These are phyloP conservation scores for Marasmius oreades DNA, from an alignment of 1,284 basidiomycete genomes.

Conservation along the genomic window DNA sequence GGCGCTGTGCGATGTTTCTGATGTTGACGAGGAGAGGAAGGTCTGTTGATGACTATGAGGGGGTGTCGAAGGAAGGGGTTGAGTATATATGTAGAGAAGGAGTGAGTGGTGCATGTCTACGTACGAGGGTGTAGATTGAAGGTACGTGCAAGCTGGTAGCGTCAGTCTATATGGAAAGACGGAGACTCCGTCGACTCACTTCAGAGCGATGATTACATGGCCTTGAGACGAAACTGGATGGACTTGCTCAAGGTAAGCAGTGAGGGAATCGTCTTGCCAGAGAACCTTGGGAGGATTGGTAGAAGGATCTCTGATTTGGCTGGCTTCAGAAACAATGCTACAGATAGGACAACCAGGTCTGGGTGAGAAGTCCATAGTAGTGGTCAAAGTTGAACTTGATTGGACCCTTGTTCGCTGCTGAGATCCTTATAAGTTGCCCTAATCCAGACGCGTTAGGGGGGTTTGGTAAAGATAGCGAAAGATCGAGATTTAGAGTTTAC, in stretches of 20 bases:
- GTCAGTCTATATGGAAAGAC: constrained; percentile 9
- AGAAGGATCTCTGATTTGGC: constrained; percentile 28
- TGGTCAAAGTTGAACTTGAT: constrained; percentile 2
- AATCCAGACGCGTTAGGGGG: too few species aligned
- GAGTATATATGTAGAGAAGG: constrained; percentile 1
- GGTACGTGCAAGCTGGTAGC: constrained; percentile 65
- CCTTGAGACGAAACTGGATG: constrained; percentile 67
- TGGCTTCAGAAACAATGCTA: constrained; percentile 59
- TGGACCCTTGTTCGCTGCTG: constrained; percentile 5
- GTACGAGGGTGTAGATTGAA: constrained; percentile 67
- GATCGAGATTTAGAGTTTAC: too few species aligned
- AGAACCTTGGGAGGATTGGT: constrained; percentile 51
- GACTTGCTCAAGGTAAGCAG: constrained; percentile 62
- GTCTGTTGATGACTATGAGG: constrained; percentile 74
- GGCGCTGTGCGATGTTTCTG: constrained; percentile 52
- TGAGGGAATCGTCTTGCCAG: constrained; percentile 73
- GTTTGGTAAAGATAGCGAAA: too few species aligned
- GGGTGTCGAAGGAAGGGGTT: constrained; percentile 7
- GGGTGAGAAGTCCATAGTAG: constrained; percentile 49
- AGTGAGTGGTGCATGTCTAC: too few species aligned
- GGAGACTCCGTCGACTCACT: constrained; percentile 40
- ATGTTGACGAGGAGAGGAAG: constrained; percentile 65
- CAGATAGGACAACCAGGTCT: constrained; percentile 73
- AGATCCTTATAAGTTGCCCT: too few species aligned
- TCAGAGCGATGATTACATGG: constrained; percentile 71